Evolutionary conservation across 1,284 basidiomycete genomes (phyloP).

Genomic region (Megacollybia platyphylla): DNA sequence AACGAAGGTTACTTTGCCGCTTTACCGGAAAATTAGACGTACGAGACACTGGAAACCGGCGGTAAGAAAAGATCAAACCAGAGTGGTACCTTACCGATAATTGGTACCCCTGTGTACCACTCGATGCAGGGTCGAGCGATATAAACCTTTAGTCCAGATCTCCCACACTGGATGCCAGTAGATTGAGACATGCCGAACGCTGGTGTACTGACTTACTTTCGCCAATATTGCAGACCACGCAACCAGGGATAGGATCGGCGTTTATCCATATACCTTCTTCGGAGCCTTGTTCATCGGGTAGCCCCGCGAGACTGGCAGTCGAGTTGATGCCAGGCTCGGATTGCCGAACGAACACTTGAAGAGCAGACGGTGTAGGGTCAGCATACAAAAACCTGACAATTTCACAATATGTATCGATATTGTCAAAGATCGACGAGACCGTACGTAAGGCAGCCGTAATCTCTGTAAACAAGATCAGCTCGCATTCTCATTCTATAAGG

Average conservation of each 20-base stretch:
- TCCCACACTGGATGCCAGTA: slow-evolving; percentile 54
- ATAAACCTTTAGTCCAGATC: slow-evolving; percentile 73
- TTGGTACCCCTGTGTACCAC: slow-evolving; percentile 62
- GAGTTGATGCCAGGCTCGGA: slow-evolving; percentile 19
- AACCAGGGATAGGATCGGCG: slow-evolving; percentile 67
- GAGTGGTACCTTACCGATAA: slow-evolving; percentile 40
- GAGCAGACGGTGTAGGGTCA: slow-evolving; percentile 63
- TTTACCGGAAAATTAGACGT: slow-evolving; percentile 13
- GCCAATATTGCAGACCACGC: slow-evolving; percentile 74
- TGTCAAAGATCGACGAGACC: slow-evolving; percentile 9
- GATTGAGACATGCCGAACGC: neutral
- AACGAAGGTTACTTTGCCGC: neutral
- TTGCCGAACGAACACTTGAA: slow-evolving; percentile 67
- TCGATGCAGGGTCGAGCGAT: slow-evolving; percentile 62
- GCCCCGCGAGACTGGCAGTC: slow-evolving; percentile 17
- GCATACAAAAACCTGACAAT: slow-evolving; percentile 58
- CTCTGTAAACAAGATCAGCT: slow-evolving; percentile 26
- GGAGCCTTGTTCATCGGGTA: slow-evolving; percentile 34
- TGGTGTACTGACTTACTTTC: slow-evolving; percentile 48
- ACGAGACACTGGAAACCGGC: slow-evolving; percentile 38
- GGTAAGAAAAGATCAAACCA: slow-evolving; percentile 4
- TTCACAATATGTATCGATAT: slow-evolving; percentile 4
- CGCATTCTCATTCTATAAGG: slow-evolving; percentile 1
- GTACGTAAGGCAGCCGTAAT: slow-evolving; percentile 80
- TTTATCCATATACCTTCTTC: slow-evolving; percentile 64